Percentiles rank a stretch among this genome's conserved stretches.
Conservation (phyloP, 139 green algal species). For the Zygnema cylindricum region DNA sequence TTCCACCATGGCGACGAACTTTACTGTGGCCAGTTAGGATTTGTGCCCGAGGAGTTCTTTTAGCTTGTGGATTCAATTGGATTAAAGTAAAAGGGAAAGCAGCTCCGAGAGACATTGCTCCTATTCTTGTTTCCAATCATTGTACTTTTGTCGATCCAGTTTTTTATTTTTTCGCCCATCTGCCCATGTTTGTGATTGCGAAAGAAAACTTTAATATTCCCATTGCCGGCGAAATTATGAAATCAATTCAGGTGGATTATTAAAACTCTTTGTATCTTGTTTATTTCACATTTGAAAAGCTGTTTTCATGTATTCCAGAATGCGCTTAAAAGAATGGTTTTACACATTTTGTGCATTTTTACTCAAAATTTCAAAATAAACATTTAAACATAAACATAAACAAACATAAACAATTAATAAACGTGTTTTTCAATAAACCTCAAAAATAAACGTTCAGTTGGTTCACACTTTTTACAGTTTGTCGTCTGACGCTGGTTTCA, state of each 20-base stretch:
- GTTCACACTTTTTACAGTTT: too few relatives aligned
- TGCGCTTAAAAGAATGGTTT: too few relatives aligned
- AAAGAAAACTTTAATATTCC: conserved; percentile 50
- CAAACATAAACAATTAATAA: too few relatives aligned
- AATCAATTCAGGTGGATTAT: conserved; percentile 31
- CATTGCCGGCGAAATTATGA: conserved; percentile 36
- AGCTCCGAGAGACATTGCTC: not conserved
- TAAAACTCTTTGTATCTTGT: not conserved
- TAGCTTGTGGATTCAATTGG: conserved; percentile 39
- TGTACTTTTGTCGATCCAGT: conserved; percentile 32
- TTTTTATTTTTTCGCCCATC: conserved; percentile 19
- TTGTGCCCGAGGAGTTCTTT: conserved; percentile 27
- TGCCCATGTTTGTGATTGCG: conserved; percentile 42
- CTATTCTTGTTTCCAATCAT: conserved; percentile 36
- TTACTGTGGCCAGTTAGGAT: conserved; percentile 14
- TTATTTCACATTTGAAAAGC: not conserved
- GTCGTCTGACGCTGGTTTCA: too few relatives aligned
- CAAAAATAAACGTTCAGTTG: too few relatives aligned
- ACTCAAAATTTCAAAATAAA: too few relatives aligned
- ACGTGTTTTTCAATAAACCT: too few relatives aligned
- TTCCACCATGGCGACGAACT: conserved; percentile 21
- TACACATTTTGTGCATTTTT: too few relatives aligned
- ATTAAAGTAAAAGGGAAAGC: conserved; percentile 42
- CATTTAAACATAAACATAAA: too few relatives aligned
- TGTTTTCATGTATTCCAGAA: too few relatives aligned